Base-by-base conservation (phyloP, 2,329 filamentous ascomycete genomes). In the Ophiostoma sp. region DNA sequence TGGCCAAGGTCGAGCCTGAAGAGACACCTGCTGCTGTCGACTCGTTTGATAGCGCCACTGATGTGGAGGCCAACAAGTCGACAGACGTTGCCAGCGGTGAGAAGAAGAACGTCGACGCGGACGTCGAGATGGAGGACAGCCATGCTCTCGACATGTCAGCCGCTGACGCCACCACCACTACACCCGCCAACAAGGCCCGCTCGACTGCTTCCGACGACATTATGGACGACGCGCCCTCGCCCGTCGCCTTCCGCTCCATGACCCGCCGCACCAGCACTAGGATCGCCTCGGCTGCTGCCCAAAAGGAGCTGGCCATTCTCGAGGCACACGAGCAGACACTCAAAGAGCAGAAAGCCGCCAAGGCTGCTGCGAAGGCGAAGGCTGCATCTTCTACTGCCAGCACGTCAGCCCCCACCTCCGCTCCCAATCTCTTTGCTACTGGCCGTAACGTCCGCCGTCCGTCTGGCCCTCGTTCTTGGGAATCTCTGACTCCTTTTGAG, bases 181-280 rank as follows among this genome's bases (percentile, higher is more conserved):
- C 31, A 15, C 9, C n/a, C 61, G 15, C n/a, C 39, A 39, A 39
- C 36, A 68, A 68, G 12, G 64, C 64, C 15, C 64, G 31, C 42
- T 68, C 64, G 12, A 69, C 45, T 11, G 45, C 25, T 25, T 48
- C 64, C 15, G 42, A 68, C 39, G 64, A 48, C 42, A 6, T 28
- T 3, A 68, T 50, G 64, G 63, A 55, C 39, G 69, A 70, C 39
- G 22, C 52, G 15, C 50, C 68, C 42, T 69, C 66, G 19, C 66
- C 66, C 28, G 66, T 52, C 17, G 66, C 45, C 25, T 69, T 69
- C 3, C 73, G 75, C 1, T 64, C 66, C 31, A 70, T 68, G 57
- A 74, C 74, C 2, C 76, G 76, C 11, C 63, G 76, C 5, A 74
- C 72, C 6, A 76, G 75, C 73, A 76, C 74, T 1, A 72, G 76